These are phyloP conservation scores for Lactifluus hygrophoroides DNA, from an alignment of 768 basidiomycete species.

Conservation along the genomic window DNA sequence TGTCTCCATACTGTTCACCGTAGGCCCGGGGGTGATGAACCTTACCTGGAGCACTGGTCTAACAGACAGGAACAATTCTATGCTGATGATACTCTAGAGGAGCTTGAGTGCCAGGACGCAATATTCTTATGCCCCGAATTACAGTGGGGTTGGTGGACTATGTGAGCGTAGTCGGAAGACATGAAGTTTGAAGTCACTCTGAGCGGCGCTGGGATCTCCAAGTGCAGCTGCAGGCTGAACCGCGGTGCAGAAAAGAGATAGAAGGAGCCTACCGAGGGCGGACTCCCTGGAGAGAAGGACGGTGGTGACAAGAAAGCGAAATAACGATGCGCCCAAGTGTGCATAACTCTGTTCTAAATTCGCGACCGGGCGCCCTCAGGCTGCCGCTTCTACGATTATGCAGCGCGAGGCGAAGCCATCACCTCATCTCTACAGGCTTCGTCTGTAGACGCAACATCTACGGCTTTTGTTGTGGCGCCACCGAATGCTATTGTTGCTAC, in stretches of 20 bases:
- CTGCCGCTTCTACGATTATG: constrained; percentile 22
- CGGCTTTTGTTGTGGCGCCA: neutral
- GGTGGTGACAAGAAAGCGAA: constrained; percentile 6
- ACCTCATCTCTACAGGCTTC: neutral
- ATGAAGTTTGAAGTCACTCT: constrained; percentile 71
- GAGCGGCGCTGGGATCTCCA: constrained; percentile 50
- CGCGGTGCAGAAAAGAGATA: constrained; percentile 25
- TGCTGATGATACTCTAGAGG: too few species aligned
- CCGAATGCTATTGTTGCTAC: neutral
- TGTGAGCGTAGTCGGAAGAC: too few species aligned
- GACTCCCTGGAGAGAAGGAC: constrained; percentile 8
- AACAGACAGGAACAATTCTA: too few species aligned
- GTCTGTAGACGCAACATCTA: neutral
- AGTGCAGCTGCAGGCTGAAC: constrained; percentile 24
- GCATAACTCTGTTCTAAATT: neutral
- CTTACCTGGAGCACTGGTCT: too few species aligned
- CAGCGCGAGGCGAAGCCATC: constrained; percentile 21
- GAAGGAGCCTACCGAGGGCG: constrained; percentile 25
- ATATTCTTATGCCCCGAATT: too few species aligned
- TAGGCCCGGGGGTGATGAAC: too few species aligned
- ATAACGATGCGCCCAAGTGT: neutral
- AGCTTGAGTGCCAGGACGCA: too few species aligned
- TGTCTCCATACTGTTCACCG: too few species aligned
- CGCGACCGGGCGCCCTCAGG: constrained; percentile 9
- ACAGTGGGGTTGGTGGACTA: too few species aligned